These are phyloP conservation scores for Agaricus sinodeliciosus DNA, from an alignment of 768 basidiomycete genomes.

Conservation along the genomic window DNA sequence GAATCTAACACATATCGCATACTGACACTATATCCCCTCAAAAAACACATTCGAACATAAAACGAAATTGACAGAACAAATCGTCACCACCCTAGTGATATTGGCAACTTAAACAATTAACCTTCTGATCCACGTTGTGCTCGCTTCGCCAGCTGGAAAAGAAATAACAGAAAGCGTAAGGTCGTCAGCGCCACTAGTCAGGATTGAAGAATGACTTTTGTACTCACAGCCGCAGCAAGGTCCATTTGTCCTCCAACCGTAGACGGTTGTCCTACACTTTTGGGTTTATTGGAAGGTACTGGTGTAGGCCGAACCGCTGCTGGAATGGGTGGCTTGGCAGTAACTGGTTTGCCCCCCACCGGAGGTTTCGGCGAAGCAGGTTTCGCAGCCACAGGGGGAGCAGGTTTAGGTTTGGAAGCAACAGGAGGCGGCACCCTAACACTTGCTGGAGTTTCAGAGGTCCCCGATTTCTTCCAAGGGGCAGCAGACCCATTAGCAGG, in stretches of 20 bases:
- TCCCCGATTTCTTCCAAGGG: slow-evolving; percentile 63
- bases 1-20: neutral
- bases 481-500: slow-evolving; percentile 60
- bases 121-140: slow-evolving; percentile 59
- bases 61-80: neutral
- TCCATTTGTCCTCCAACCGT: slow-evolving; percentile 60
- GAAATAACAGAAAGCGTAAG: neutral
- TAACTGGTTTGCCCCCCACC: slow-evolving; percentile 27
- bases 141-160: slow-evolving; percentile 63
- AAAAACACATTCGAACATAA: neutral
- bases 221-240: slow-evolving; percentile 75
- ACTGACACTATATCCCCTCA: neutral
- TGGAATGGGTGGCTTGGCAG: slow-evolving; percentile 56
- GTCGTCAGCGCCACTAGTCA: neutral
- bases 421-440: slow-evolving; percentile 53
- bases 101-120: slow-evolving; percentile 8
- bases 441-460: slow-evolving; percentile 26
- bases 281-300: slow-evolving; percentile 32
- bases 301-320: slow-evolving; percentile 44
- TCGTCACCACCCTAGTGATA: neutral
- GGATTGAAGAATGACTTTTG: slow-evolving; percentile 5
- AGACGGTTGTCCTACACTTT: slow-evolving; percentile 32
- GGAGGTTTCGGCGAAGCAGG: slow-evolving; percentile 47
- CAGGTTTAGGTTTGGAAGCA: slow-evolving; percentile 60
- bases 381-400: slow-evolving; percentile 46